These are phyloP conservation scores for Selenicereus undatus DNA, from an alignment of 148 eudicot genomes.

Conservation along the genomic window DNA sequence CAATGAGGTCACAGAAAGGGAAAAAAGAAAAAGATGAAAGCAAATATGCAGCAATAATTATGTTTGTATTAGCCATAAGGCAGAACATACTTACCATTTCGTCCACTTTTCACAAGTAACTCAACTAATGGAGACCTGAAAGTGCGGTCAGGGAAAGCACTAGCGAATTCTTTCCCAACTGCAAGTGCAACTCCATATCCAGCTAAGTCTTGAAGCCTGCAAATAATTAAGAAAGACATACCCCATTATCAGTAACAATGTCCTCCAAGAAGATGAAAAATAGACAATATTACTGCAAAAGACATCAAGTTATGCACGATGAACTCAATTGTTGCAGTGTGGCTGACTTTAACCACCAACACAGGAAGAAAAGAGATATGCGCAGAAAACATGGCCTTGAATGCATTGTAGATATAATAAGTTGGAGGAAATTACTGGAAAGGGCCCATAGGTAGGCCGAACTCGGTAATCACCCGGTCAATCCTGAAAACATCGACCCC, in stretches of 20 bases:
- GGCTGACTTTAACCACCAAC: constrained; percentile 1
- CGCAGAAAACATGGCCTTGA: constrained; percentile 10
- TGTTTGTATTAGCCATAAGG: not conserved
- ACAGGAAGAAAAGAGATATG: not conserved
- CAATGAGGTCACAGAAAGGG: constrained; percentile 7
- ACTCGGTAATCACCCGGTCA: constrained; percentile 66
- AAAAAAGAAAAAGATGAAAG: constrained; percentile 1
- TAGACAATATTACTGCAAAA: not conserved
- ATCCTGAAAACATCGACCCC: constrained; percentile 87
- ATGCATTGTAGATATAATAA: constrained; percentile 6
- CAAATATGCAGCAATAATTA: not conserved
- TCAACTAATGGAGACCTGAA: constrained; percentile 56
- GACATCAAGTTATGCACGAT: not conserved
- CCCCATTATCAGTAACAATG: constrained; percentile 1
- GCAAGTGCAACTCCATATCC: constrained; percentile 88
- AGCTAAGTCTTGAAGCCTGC: constrained; percentile 79
- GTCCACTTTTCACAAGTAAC: constrained; percentile 68
- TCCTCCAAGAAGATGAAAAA: not conserved
- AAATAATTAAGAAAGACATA: constrained; percentile 13
- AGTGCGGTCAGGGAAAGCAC: constrained; percentile 63
- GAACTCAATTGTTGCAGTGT: not conserved
- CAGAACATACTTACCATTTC: constrained; percentile 57
- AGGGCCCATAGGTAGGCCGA: constrained; percentile 94
- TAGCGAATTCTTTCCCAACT: constrained; percentile 37
- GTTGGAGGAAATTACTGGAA: constrained; percentile 67